Evolutionary conservation across 192 early-diverging fungal genomes (phyloP), one percentile per base, ranked within the genome.

Genomic region (Paraglomus brasilianum): DNA sequence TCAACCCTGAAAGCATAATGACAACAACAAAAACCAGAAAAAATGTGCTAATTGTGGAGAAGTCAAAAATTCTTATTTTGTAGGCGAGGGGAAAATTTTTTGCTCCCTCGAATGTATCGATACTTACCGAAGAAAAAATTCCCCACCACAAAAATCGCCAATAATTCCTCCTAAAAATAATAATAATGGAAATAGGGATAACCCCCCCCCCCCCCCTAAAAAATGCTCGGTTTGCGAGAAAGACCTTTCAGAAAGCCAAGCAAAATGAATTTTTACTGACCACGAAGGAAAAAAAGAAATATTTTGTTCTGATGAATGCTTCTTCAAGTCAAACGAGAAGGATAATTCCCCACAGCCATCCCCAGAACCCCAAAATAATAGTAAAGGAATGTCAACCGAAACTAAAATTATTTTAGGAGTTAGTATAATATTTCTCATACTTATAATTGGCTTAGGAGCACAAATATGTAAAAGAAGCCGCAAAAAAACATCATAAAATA

Each of bases 1-100:
- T 53, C 52, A 53, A 21, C 52, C 52, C 5, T 53, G 52, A 22
- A 53, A 53, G 22, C 22, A 53, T 53, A 53, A 53, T 53, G 22
- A 53, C 6, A 17, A 53, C 8, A n/a, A n/a, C n/a, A n/a, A n/a
- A n/a, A n/a, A n/a, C n/a, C n/a, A n/a, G n/a, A n/a, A n/a, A n/a
- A n/a, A n/a, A n/a, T n/a, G n/a, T n/a, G n/a, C n/a, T n/a, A n/a
- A n/a, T n/a, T n/a, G n/a, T n/a, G n/a, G n/a, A n/a, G n/a, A n/a
- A n/a, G n/a, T n/a, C n/a, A n/a, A n/a, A n/a, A n/a, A n/a, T n/a
- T n/a, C n/a, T n/a, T n/a, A n/a, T n/a, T n/a, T n/a, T n/a, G n/a
- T n/a, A n/a, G n/a, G n/a, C n/a, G n/a, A n/a, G n/a, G n/a, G n/a
- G n/a, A n/a, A n/a, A n/a, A n/a, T n/a, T n/a, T n/a, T n/a, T n/a